Evolutionary conservation across 169 alveolate species (phyloP), one percentile per base, ranked within the genome.

Genomic region (Cryptosporidium ubiquitum): DNA sequence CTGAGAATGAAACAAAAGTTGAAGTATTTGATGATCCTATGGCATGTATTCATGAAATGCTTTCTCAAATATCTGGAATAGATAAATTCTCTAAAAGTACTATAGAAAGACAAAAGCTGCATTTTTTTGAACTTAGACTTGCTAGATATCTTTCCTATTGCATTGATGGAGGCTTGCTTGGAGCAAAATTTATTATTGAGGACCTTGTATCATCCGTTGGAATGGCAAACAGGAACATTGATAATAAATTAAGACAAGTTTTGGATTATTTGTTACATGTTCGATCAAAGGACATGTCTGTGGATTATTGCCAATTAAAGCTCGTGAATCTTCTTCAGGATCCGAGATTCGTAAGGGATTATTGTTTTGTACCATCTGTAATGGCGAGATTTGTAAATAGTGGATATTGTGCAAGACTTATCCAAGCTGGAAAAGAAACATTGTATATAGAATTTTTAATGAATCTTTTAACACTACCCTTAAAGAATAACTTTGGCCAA

Each of bases 381-480:
- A 79, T 79, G 89, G 89, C 89, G 20, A 79, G 89, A 23, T 79
- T 79, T 79, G 79, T 79, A 16, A 60, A 33, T 61, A 79, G 79
- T 39, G 89, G 89, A 42, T 79, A 79, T 79, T 79, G 89, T 79
- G 89, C 89, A n/a, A 79, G 89, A 26, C 51, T 79, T 16, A 47
- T 79, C 20, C 89, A 75, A 7, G 23, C 89, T n/a, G 89, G 89
- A 29, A 42, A 61, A 18, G 89, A 79, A 64, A 64, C 39, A 20
- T 12, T 58, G 31, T 79, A 79, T 40, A 60, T 79, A 57, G 89
- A 79, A 61, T 79, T 79, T 64, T 29, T 79, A 47, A 64, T 64
- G 75, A 79, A 79, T 39, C 35, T 79, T 2, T 61, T 79, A 42
- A 64, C 75, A 1, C 37, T 79, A 42, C 89, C 89, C 42, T 9